Base-by-base conservation (phyloP, 768 basidiomycete genomes). In the Xerocomellus intermedius region DNA sequence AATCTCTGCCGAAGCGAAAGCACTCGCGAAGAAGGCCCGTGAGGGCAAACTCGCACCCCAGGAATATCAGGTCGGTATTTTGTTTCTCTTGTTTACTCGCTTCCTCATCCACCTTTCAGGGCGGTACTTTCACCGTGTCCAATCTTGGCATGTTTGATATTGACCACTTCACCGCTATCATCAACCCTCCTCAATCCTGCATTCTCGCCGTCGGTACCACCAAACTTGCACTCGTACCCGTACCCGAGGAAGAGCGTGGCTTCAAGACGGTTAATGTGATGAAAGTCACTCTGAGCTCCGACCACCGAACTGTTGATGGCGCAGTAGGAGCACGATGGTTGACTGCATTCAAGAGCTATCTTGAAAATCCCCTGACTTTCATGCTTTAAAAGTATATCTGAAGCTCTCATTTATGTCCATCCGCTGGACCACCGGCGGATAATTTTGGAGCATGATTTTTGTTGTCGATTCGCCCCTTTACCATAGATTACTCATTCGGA, bases 111-210 rank as follows among this genome's bases (percentile, higher is more conserved):
- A 7, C 26, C 45, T 46, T 42, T 32, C 54, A 94, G 89, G 97
- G 97, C 51, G 97, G 97, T 46, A 91, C 95, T 13, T 98, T 99
- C 78, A 98, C 97, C 42, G 92, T 99, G 71, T 99, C 97, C 56
- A 99, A 99, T 77, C 81, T 99, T 52, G 97, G 97, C 74, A 99
- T 99, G 97, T 97, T 82, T 69, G 95, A 90, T 58, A 83, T 98
- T 66, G 83, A 86, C 52, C 89, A 94, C 74, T 99, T 99, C 75
- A 98, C 95, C 14, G 97, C 97, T 44, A 98, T 99, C 77, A 96
- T 99, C 83, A 99, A 99, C 80, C 85, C 90, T 14, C 97, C 97
- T 24, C 97, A 98, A 74, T 91, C 93, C 44, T 98, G 95, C 75
- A 99, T 98, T 67, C 87, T 99, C 57, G 97, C 97, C 42, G 85